Evolutionary conservation across 2,329 filamentous ascomycete species (phyloP).

Genomic region (Fonsecaea nubica): DNA sequence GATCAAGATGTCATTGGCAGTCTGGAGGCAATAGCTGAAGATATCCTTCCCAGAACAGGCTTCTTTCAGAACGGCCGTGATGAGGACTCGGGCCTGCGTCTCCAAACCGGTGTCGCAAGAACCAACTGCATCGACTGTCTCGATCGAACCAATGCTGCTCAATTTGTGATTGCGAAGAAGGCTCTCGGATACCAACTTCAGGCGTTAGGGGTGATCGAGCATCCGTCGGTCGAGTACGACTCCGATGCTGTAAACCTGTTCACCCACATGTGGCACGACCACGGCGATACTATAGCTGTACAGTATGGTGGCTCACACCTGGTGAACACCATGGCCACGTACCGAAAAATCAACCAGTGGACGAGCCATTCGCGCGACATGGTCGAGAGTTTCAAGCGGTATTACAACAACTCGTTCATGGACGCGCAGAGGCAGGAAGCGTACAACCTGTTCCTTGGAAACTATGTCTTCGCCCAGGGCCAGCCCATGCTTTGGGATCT

Average conservation of each 20-base stretch:
- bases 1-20: constrained; percentile 95
- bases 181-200: constrained; percentile 91
- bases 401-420: constrained; percentile 98
- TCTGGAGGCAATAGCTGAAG: constrained; percentile 85
- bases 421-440: constrained; percentile 98
- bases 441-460: constrained; percentile 95
- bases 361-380: constrained; percentile 96
- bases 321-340: constrained; percentile 99
- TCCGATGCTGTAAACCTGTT: constrained; percentile 96
- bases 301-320: constrained; percentile 97
- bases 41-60: constrained; percentile 81
- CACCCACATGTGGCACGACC: constrained; percentile 97
- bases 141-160: constrained; percentile 94
- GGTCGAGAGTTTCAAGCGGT: constrained; percentile 98
- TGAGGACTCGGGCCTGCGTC: constrained; percentile 66
- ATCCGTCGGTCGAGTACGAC: constrained; percentile 84
- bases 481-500: constrained; percentile 98
- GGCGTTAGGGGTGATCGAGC: constrained; percentile 83
- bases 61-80: constrained; percentile 94
- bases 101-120: constrained; percentile 90
- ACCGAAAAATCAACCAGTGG: constrained; percentile 99
- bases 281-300: constrained; percentile 95
- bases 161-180: constrained; percentile 96
- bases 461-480: constrained; percentile 86
- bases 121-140: constrained; percentile 99